Evolutionary conservation across 1,139 yeast species (phyloP).

Genomic region (Blastobotrys capitulatus): DNA sequence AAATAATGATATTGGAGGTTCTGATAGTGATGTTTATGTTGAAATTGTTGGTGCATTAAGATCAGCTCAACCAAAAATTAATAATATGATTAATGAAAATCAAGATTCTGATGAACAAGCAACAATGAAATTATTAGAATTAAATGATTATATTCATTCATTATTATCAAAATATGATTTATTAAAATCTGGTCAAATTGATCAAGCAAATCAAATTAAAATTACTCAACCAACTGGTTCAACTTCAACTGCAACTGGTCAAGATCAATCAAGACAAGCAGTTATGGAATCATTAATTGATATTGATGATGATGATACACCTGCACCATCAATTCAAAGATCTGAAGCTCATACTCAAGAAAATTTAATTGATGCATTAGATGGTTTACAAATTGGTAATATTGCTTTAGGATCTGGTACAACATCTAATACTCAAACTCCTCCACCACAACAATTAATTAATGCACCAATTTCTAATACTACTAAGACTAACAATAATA

Average conservation of each 20-base stretch:
- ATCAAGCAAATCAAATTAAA: slow-evolving; percentile 55
- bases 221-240: slow-evolving; percentile 30
- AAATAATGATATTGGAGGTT: slow-evolving; percentile 26
- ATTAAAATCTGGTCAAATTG: slow-evolving; percentile 58
- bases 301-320: slow-evolving; percentile 60
- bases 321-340: slow-evolving; percentile 16
- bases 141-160: slow-evolving; percentile 74
- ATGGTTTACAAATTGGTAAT: slow-evolving; percentile 51
- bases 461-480: slow-evolving; percentile 12
- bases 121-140: slow-evolving; percentile 56
- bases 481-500: slow-evolving; percentile 7
- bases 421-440: slow-evolving; percentile 15
- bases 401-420: slow-evolving; percentile 33
- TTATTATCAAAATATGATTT: slow-evolving; percentile 63
- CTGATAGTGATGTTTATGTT: slow-evolving; percentile 50
- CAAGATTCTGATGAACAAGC: slow-evolving; percentile 50
- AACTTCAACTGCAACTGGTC: slow-evolving; percentile 33
- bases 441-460: slow-evolving; percentile 26
- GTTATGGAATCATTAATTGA: slow-evolving; percentile 59
- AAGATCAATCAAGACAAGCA: slow-evolving; percentile 27
- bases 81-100: slow-evolving; percentile 75
- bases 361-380: slow-evolving; percentile 68
- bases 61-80: slow-evolving; percentile 81
- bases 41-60: slow-evolving; percentile 78
- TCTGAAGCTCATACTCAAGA: slow-evolving; percentile 35